Evolutionary conservation across 148 eudicot genomes (phyloP).

Genomic region (Suaeda aralocaspica): DNA sequence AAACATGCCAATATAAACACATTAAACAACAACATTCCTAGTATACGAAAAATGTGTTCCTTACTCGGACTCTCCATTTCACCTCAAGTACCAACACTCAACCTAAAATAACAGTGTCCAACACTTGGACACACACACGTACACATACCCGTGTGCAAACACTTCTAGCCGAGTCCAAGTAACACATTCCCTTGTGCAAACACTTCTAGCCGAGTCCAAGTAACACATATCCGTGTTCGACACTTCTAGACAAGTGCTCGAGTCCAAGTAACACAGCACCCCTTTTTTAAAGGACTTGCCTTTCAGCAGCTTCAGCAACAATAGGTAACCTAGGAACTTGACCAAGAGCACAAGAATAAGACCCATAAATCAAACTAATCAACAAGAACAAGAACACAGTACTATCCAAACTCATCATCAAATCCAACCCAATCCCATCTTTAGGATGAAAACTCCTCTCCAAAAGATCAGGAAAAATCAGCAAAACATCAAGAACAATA

Average conservation of each 20-base stretch:
- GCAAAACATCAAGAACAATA: slow-evolving; percentile 72
- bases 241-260: no score
- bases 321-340: slow-evolving; percentile 81
- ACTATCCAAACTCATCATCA: slow-evolving; percentile 87
- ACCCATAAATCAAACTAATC: slow-evolving; percentile 76
- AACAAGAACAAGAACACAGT: slow-evolving; percentile 84
- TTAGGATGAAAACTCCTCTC: slow-evolving; percentile 60
- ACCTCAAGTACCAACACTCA: no score
- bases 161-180: no score
- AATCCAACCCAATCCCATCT: slow-evolving; percentile 83
- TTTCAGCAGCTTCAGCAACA: slow-evolving; percentile 96
- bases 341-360: slow-evolving; percentile 71
- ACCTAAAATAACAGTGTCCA: no score
- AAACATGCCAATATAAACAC: slow-evolving; percentile 4
- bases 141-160: no score
- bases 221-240: no score
- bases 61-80: no score
- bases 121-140: no score
- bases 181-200: no score
- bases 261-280: no score
- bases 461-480: slow-evolving; percentile 85
- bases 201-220: no score
- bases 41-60: not conserved
- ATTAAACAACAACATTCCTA: slow-evolving; percentile 1
- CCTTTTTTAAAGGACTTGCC: slow-evolving; percentile 57